Percentiles rank a stretch among this genome's conserved stretches.
Conservation (phyloP, 139 green algal species). For the Chlorella ohadii region DNA sequence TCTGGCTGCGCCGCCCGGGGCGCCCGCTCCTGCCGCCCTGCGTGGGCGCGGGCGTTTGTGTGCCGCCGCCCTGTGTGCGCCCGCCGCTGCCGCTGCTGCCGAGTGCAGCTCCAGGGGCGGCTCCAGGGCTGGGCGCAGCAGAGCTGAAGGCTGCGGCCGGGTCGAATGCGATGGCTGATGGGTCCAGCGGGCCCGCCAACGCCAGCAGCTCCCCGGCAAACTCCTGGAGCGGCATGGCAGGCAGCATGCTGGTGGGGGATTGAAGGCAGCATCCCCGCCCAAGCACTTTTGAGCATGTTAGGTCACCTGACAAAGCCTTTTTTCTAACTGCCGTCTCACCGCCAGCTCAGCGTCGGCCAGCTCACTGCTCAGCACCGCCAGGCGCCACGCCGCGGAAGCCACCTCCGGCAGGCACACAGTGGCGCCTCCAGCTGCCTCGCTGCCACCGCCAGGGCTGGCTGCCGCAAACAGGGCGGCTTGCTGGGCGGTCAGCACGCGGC, state of each 20-base stretch:
- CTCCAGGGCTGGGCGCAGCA: neutral
- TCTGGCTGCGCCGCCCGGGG: neutral
- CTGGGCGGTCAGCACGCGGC: conserved; percentile 23
- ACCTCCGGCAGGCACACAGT: conserved; percentile 33
- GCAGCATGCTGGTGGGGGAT: no score
- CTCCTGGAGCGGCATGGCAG: conserved; percentile 14
- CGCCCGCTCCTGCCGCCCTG: neutral
- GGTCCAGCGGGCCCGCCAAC: conserved; percentile 52
- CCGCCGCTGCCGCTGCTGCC: neutral
- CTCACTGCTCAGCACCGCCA: conserved; percentile 52
- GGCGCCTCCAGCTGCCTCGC: conserved; percentile 28
- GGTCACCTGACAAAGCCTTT: neutral
- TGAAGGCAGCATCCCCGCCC: no score
- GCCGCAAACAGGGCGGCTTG: conserved; percentile 21
- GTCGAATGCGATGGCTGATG: conserved; percentile 58
- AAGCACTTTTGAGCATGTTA: no score
- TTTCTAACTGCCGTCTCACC: no score
- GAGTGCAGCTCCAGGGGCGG: neutral
- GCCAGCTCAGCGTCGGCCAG: conserved; percentile 46
- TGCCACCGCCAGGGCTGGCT: neutral
- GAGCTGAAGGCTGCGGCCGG: conserved; percentile 18
- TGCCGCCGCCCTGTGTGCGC: conserved; percentile 8
- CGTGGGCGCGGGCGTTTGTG: neutral
- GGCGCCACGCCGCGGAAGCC: conserved; percentile 48
- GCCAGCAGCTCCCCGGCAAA: conserved; percentile 64